Evolutionary conservation across 1,139 yeast species (phyloP).

Genomic region (Hanseniaspora uvarum): DNA sequence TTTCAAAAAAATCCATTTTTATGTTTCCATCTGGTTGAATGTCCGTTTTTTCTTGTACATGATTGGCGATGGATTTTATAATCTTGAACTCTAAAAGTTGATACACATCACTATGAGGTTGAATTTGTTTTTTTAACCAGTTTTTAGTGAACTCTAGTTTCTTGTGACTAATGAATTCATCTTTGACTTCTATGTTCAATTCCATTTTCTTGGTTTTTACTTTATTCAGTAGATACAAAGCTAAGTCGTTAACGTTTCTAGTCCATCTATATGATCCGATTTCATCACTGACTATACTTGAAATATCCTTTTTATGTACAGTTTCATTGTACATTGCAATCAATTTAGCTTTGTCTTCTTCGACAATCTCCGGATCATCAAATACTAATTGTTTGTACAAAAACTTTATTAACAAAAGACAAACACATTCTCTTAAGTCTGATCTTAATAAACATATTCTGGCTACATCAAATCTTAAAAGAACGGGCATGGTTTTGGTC

Average conservation of each 20-base stretch:
- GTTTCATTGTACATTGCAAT: constrained; percentile 27
- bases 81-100: constrained; percentile 63
- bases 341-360: constrained; percentile 23
- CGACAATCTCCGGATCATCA: constrained; percentile 31
- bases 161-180: constrained; percentile 14
- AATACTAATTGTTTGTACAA: constrained; percentile 60
- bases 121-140: constrained; percentile 79
- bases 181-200: neutral
- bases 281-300: constrained; percentile 74
- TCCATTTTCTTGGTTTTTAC: constrained; percentile 27
- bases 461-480: constrained; percentile 80
- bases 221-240: constrained; percentile 56
- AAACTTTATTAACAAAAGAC: constrained; percentile 63
- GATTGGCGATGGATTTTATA: constrained; percentile 34
- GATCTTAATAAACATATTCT: constrained; percentile 69
- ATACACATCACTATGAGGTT: constrained; percentile 71
- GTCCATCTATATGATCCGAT: constrained; percentile 89
- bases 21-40: constrained; percentile 4
- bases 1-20: constrained; percentile 3
- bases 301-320: constrained; percentile 46
- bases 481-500: constrained; percentile 75
- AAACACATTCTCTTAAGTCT: constrained; percentile 74
- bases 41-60: constrained; percentile 23
- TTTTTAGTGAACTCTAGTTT: constrained; percentile 56
- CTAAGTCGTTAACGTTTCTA: constrained; percentile 60